These are phyloP conservation scores for Coemansia interrupta DNA, from an alignment of 192 early-diverging fungal species.

Conservation along the genomic window DNA sequence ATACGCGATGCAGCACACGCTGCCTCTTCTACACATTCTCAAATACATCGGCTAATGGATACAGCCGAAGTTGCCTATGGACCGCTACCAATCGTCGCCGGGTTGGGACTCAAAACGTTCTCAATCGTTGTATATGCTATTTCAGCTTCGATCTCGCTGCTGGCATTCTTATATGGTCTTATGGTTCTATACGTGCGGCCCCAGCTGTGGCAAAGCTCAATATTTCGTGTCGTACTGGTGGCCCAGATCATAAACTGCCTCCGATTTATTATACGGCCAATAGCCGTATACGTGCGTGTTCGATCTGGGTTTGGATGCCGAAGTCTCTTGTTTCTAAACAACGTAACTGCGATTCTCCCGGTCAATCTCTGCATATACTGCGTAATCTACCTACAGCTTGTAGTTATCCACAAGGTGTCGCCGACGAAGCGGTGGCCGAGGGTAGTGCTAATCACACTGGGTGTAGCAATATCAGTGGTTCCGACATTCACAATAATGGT, in stretches of 20 bases:
- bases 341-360: slow-evolving; percentile 6
- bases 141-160: neutral
- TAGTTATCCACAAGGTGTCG: slow-evolving; percentile 30
- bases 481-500: slow-evolving; percentile 19
- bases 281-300: slow-evolving; percentile 9
- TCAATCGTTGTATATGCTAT: slow-evolving; percentile 11
- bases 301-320: slow-evolving; percentile 22
- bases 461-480: slow-evolving; percentile 9
- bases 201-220: slow-evolving; percentile 8
- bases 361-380: slow-evolving; percentile 22
- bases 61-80: neutral
- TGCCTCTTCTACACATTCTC: neutral
- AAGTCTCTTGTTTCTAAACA: slow-evolving; percentile 20
- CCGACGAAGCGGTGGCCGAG: slow-evolving; percentile 30
- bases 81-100: slow-evolving; percentile 9
- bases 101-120: slow-evolving; percentile 6
- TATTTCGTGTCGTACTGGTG: slow-evolving; percentile 33
- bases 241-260: slow-evolving; percentile 30
- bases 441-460: slow-evolving; percentile 11
- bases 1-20: neutral
- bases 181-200: slow-evolving; percentile 1
- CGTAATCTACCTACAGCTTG: slow-evolving; percentile 40
- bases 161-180: slow-evolving; percentile 3
- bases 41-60: neutral
- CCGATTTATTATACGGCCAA: slow-evolving; percentile 20